Base-by-base conservation (phyloP, 306 rosid species). In the Cicer arietinum region DNA sequence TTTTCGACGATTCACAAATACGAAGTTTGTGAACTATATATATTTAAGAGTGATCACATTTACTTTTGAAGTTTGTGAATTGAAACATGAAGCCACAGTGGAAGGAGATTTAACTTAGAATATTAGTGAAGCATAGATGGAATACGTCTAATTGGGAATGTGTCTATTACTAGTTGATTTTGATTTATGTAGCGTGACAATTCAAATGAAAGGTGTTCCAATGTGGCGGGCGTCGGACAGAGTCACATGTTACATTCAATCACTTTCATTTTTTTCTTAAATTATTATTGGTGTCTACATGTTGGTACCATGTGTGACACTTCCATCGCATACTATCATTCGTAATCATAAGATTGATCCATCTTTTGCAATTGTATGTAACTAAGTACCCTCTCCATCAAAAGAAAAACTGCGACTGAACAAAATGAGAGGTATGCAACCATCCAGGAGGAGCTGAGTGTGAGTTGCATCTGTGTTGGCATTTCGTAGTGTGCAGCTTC, bases 41-140 rank as follows among this genome's bases (percentile, higher is more conserved):
- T 30, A 20, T 8, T 8, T 22, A 46, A 43, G 18, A 45, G 40
- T 72, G 41, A 11, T 66, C 47, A 6, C 50, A 69, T 75, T 70
- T 70, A 58, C 51, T 41, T 16, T 50, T 12, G 41, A 37, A 46
- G 47, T 56, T 70, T 64, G 70, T 43, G 14, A 44, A 46, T 65
- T 60, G 67, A 71, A 62, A 62, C 25, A 25, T 52, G 58, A 78
- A 22, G 57, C 50, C 70, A 63, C 9, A 8, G 13, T 56, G 61
- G 60, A 56, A 8, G 63, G n/a, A 56, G 1, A 18, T 56, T 56
- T 25, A 22, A 22, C 41, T 58, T 25, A 25, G 42, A 30, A 59
- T 10, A 22, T 10, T 22, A 57, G 14, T 57, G 13, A 57, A 57
- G 63, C 63, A 2, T 51, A 14, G 8, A 54, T 18, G 13, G 3